Evolutionary conservation across 2,329 filamentous ascomycete species (phyloP).

Genomic region (Clonostachys solani): DNA sequence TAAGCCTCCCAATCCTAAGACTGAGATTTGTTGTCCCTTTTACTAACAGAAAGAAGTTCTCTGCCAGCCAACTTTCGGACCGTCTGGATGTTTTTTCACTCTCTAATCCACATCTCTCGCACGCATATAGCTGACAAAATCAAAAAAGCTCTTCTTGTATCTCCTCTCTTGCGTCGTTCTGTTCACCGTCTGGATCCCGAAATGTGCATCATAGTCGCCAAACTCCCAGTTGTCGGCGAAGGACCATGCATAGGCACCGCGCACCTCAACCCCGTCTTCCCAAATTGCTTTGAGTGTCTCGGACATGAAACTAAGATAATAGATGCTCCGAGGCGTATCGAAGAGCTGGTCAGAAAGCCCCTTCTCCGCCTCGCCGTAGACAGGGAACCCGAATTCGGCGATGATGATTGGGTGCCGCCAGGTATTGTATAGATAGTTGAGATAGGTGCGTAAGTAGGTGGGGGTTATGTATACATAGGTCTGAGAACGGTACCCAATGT

Average conservation of each 20-base stretch:
- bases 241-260: slow-evolving; percentile 24
- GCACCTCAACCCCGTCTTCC: slow-evolving; percentile 28
- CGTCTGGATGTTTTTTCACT: no score
- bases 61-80: no score
- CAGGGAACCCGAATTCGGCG: slow-evolving; percentile 54
- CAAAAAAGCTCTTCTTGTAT: slow-evolving; percentile 57
- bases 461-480: slow-evolving; percentile 56
- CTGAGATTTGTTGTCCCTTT: no score
- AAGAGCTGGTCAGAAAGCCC: slow-evolving; percentile 44
- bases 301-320: slow-evolving; percentile 49
- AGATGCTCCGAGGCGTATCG: slow-evolving; percentile 46
- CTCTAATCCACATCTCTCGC: slow-evolving; percentile 15
- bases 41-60: no score
- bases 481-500: slow-evolving; percentile 52
- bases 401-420: slow-evolving; percentile 44
- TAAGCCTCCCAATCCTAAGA: no score
- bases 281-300: slow-evolving; percentile 51
- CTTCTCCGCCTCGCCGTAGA: slow-evolving; percentile 39
- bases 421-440: slow-evolving; percentile 56
- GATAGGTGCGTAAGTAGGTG: slow-evolving; percentile 48
- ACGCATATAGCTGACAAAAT: slow-evolving; percentile 47
- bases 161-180: slow-evolving; percentile 41
- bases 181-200: slow-evolving; percentile 54
- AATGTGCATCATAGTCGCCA: slow-evolving; percentile 36
- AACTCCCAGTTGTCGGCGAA: slow-evolving; percentile 36